A percentile compares a stretch with the other conserved stretches of the same genome.
phyloP scores from a whole-genome alignment of 2,329 filamentous ascomycete genomes.

The Ophiostoma piceae region DNA sequence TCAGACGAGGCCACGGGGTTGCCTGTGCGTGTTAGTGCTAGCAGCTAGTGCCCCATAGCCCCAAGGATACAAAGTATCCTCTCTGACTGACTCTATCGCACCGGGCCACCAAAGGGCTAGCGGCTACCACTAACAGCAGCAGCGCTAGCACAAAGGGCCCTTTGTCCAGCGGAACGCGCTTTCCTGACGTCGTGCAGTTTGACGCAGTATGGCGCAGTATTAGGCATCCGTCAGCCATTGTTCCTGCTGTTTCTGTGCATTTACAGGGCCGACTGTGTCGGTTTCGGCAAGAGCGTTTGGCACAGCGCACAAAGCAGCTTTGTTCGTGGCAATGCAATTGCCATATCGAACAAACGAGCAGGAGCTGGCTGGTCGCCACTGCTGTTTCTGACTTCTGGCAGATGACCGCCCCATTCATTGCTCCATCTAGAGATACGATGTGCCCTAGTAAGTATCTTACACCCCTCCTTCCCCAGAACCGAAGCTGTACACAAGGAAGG shows the following conservation, averaged over 20 bases:
- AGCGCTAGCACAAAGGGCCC: background rate
- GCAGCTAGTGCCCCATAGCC: slow-evolving; percentile 1
- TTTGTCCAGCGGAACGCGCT: background rate
- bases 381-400: background rate
- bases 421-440: too few species aligned
- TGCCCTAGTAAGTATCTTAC: background rate
- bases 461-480: slow-evolving; percentile 4
- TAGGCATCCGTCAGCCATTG: background rate
- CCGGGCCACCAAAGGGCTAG: background rate
- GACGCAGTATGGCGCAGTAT: background rate
- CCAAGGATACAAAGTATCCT: too few species aligned
- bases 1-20: slow-evolving; percentile 11
- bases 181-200: slow-evolving; percentile 4
- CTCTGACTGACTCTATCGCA: background rate
- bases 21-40: background rate
- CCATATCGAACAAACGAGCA: background rate
- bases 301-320: slow-evolving; percentile 1
- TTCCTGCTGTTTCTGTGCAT: slow-evolving; percentile 3
- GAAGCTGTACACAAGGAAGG: background rate
- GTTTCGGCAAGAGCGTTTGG: background rate
- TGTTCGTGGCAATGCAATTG: background rate
- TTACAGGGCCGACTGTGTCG: background rate
- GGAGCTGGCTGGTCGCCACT: background rate
- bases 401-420: background rate
- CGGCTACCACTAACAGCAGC: background rate